phyloP scores from a whole-genome alignment of 192 early-diverging fungal species.

The Gonapodya prolifera region DNA sequence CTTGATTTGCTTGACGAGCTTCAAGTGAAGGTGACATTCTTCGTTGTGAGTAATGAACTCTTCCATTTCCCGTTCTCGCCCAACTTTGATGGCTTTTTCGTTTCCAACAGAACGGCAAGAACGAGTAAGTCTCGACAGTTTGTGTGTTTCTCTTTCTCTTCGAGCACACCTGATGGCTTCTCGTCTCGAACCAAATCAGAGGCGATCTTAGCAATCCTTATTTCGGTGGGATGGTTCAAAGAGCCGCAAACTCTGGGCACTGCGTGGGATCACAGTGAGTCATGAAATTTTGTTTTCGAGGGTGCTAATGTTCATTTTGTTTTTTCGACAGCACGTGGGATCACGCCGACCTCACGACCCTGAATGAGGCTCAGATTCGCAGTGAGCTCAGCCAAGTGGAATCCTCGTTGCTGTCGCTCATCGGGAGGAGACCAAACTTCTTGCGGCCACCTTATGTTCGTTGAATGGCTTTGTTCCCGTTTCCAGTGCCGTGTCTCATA shows the following conservation, averaged over 20 bases:
- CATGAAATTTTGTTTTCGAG: neutral
- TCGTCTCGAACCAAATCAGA: neutral
- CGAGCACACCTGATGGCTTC: neutral
- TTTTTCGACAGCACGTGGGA: neutral
- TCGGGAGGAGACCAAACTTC: neutral
- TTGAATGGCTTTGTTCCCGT: no score
- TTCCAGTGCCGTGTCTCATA: neutral
- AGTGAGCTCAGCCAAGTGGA: neutral
- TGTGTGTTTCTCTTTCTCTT: neutral
- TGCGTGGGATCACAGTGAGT: neutral
- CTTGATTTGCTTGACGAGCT: neutral
- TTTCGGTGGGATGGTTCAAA: neutral
- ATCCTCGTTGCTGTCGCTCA: neutral
- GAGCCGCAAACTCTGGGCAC: neutral
- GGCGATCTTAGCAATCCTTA: neutral
- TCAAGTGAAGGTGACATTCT: constrained; percentile 8
- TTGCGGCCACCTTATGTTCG: neutral
- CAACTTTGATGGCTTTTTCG: neutral
- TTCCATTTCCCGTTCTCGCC: neutral
- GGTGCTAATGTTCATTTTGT: neutral
- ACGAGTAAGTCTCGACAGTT: neutral
- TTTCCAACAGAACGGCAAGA: neutral
- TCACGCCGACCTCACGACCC: neutral
- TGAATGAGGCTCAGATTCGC: neutral
- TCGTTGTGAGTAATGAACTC: neutral